phyloP scores from a whole-genome alignment of 352 stramenopile genomes.

The Phytophthora nicotianae region DNA sequence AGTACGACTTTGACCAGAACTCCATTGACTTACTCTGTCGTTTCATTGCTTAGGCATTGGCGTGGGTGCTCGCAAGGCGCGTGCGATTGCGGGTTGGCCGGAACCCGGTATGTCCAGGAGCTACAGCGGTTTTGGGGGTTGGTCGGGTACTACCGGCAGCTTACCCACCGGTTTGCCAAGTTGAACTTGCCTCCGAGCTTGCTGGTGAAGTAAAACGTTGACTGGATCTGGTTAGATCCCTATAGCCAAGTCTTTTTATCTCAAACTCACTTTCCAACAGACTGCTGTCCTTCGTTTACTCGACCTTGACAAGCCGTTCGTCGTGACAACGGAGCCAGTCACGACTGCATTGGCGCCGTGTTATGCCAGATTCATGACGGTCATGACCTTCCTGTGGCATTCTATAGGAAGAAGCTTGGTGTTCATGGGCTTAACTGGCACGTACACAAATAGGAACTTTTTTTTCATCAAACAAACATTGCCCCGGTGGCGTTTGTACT shows the following conservation, averaged over 20 bases:
- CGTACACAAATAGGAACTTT: background rate
- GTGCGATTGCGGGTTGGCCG: slow-evolving; percentile 18
- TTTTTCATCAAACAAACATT: background rate
- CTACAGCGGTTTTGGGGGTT: slow-evolving; percentile 31
- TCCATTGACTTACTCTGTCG: slow-evolving; percentile 36
- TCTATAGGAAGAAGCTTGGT: background rate
- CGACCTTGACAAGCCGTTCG: slow-evolving; percentile 35
- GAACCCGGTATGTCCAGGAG: slow-evolving; percentile 14
- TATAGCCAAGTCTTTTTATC: slow-evolving; percentile 3
- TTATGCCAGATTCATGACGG: background rate
- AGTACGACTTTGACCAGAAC: slow-evolving; percentile 11
- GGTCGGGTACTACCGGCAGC: slow-evolving; percentile 26
- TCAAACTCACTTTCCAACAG: slow-evolving; percentile 35
- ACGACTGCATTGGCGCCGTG: background rate
- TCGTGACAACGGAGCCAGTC: slow-evolving; percentile 45
- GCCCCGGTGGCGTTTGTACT: background rate
- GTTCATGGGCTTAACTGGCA: background rate
- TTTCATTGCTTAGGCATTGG: slow-evolving; percentile 17
- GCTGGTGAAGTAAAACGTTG: slow-evolving; percentile 4
- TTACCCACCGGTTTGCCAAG: slow-evolving; percentile 26
- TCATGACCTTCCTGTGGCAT: background rate
- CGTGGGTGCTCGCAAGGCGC: slow-evolving; percentile 29
- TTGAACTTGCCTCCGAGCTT: slow-evolving; percentile 22
- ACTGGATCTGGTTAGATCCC: background rate
- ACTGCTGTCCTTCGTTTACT: slow-evolving; percentile 32